A percentile compares a stretch with the other conserved stretches of the same genome.
Evolutionary conservation across 2,329 filamentous ascomycete species (phyloP).

Genomic region (Pestalotiopsis sp.): DNA sequence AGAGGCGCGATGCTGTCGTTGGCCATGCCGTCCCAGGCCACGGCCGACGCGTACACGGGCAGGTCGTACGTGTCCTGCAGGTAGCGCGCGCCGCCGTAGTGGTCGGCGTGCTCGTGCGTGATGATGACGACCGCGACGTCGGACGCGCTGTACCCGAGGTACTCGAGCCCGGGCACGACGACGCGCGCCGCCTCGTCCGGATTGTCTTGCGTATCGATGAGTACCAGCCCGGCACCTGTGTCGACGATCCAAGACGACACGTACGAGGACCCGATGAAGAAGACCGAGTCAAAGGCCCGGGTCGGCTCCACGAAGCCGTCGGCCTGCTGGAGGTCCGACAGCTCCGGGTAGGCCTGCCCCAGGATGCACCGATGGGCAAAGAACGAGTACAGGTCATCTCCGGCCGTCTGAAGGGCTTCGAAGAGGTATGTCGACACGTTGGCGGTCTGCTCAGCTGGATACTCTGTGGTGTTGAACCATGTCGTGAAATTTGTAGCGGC

Average conservation of each 20-base stretch:
- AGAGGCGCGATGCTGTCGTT: slow-evolving; percentile 9
- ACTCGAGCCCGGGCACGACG: slow-evolving; percentile 19
- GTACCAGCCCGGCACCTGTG: slow-evolving; percentile 26
- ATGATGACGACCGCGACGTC: slow-evolving; percentile 31
- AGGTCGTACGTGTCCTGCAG: slow-evolving; percentile 23
- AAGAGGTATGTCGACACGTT: slow-evolving; percentile 4
- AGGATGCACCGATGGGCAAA: slow-evolving; percentile 6
- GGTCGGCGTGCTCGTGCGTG: slow-evolving; percentile 30
- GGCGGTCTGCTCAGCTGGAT: background rate
- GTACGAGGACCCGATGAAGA: slow-evolving; percentile 22
- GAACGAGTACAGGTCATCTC: background rate
- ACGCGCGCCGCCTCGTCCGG: slow-evolving; percentile 19
- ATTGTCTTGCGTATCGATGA: slow-evolving; percentile 25
- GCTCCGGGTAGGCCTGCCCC: background rate
- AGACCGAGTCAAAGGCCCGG: slow-evolving; percentile 22
- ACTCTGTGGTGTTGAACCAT: slow-evolving; percentile 7
- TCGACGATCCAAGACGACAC: slow-evolving; percentile 29
- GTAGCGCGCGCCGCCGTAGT: slow-evolving; percentile 27
- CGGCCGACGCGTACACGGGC: slow-evolving; percentile 18
- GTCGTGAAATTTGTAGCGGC: slow-evolving; percentile 1
- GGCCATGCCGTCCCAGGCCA: slow-evolving; percentile 17
- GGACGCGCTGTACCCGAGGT: slow-evolving; percentile 20
- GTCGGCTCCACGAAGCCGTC: slow-evolving; percentile 20
- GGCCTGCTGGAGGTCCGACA: background rate
- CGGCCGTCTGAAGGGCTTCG: background rate